Evolutionary conservation across 345 rosid species (phyloP).

Genomic region (Rubroshorea leprosula): DNA sequence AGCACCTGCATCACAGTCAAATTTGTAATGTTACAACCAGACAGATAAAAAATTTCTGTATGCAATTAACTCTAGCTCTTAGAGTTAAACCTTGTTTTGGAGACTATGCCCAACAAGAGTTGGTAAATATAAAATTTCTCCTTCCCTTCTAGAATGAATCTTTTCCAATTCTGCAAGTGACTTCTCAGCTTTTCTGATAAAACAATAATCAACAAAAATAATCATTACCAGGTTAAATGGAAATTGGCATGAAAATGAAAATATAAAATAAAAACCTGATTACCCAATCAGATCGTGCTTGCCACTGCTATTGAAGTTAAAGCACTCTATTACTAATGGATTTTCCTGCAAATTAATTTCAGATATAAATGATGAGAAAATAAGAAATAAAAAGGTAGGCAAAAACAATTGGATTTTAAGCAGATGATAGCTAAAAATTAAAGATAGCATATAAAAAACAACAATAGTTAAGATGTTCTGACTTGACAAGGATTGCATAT

Average conservation of each 20-base stretch:
- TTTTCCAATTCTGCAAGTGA: constrained; percentile 74
- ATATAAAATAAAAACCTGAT: constrained; percentile 14
- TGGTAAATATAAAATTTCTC: constrained; percentile 51
- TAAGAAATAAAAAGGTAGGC: constrained; percentile 2
- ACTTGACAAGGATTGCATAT: background rate
- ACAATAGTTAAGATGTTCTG: too few species aligned
- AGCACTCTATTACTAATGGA: constrained; percentile 60
- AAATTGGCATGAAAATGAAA: background rate
- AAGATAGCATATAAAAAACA: background rate
- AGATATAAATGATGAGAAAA: constrained; percentile 7
- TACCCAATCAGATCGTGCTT: constrained; percentile 73
- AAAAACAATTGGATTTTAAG: background rate
- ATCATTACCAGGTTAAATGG: background rate
- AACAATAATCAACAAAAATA: constrained; percentile 18
- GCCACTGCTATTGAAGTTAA: constrained; percentile 60
- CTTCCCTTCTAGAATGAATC: constrained; percentile 41
- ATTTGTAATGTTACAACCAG: background rate
- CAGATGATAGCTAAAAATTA: background rate
- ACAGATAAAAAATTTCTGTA: constrained; percentile 1
- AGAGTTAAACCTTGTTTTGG: constrained; percentile 48
- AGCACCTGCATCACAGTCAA: background rate
- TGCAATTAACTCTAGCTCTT: constrained; percentile 12
- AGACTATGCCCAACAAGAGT: constrained; percentile 52
- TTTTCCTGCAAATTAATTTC: constrained; percentile 39
- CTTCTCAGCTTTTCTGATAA: constrained; percentile 64